Evolutionary conservation across 371 early-diverging fungal species (phyloP), one percentile per base, ranked within the genome.

Genomic region (Nosema granulosis): DNA sequence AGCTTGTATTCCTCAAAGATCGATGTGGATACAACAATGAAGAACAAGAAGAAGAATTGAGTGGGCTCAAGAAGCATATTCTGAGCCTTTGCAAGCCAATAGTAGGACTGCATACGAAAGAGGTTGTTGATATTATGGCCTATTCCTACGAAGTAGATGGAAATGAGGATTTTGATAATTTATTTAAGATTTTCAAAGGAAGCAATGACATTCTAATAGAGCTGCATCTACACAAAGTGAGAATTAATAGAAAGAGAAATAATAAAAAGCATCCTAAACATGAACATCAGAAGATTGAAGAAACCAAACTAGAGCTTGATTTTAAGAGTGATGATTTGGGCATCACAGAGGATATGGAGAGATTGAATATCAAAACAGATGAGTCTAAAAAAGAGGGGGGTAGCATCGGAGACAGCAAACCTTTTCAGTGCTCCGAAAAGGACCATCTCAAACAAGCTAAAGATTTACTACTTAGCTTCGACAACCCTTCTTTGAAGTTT

Each of bases 101-200:
- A 20, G 28, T 76, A 13, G 51, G 38, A n/a, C 16, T 50, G 0
- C 70, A 38, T 54, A 26, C 51, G 28, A 80, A 80, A 50, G 61
- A 70, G 62, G 57, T 74, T 16, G 76, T 80, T 34, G 80, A 80
- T 75, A 31, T 80, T 26, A 49, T 80, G 24, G 51, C 62, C 4
- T 80, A 57, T 57, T 51, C 76, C 3, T 80, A 66, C 54, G 37
- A 35, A 20, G 61, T 22, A 16, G 72, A 71, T 49, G 67, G 58
- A 3, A 68, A 34, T 35, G 52, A 34, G 11, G 29, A 71, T 59
- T 68, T 80, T 50, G 54, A 70, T 26, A 43, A 61, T 20, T 29
- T 80, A 12, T 70, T 80, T 68, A 62, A 76, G 1, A 63, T 32
- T 69, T 75, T 57, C 56, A 37, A 38, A 11, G 52, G 31, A 28